Conservation (phyloP, 1,284 basidiomycete genomes). For the Coriolopsis trogii region DNA sequence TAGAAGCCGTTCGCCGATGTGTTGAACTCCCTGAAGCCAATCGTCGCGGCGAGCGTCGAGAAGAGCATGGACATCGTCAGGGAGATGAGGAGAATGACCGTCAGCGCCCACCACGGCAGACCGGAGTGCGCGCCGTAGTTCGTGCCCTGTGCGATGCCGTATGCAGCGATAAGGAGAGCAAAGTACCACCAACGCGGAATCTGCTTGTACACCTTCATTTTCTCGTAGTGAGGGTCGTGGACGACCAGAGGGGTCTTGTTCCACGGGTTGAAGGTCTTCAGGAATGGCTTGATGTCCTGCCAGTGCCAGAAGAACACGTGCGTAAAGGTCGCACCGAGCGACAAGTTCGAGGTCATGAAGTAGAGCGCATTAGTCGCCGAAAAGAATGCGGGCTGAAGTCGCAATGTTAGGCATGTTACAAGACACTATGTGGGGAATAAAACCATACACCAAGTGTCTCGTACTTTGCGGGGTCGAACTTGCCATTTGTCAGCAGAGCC, state of each 20-base stretch:
- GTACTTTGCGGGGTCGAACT: constrained; percentile 34
- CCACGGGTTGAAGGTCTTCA: constrained; percentile 35
- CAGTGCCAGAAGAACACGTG: constrained; percentile 37
- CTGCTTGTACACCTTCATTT: constrained; percentile 63
- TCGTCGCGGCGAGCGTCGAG: constrained; percentile 54
- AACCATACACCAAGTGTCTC: constrained; percentile 31
- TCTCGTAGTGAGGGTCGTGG: constrained; percentile 45
- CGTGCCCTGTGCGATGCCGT: constrained; percentile 49
- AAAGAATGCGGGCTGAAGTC: constrained; percentile 36
- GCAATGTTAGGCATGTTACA: too few relatives aligned
- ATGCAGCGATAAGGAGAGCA: constrained; percentile 44
- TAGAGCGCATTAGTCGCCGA: constrained; percentile 35
- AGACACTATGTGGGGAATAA: too few relatives aligned
- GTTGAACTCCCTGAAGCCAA: constrained; percentile 40
- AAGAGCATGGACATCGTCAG: constrained; percentile 51
- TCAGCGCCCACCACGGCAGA: constrained; percentile 52
- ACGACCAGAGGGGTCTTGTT: constrained; percentile 29
- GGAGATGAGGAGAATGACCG: constrained; percentile 51
- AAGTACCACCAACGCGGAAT: constrained; percentile 69
- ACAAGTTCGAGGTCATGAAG: constrained; percentile 35
- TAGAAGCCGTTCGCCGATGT: constrained; percentile 33
- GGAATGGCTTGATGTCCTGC: constrained; percentile 41
- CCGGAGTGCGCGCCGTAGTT: constrained; percentile 56
- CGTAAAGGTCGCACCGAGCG: constrained; percentile 34
- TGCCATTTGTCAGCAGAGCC: constrained; percentile 33